These are phyloP conservation scores for Myrica gale DNA, from an alignment of 306 rosid species.

Conservation along the genomic window DNA sequence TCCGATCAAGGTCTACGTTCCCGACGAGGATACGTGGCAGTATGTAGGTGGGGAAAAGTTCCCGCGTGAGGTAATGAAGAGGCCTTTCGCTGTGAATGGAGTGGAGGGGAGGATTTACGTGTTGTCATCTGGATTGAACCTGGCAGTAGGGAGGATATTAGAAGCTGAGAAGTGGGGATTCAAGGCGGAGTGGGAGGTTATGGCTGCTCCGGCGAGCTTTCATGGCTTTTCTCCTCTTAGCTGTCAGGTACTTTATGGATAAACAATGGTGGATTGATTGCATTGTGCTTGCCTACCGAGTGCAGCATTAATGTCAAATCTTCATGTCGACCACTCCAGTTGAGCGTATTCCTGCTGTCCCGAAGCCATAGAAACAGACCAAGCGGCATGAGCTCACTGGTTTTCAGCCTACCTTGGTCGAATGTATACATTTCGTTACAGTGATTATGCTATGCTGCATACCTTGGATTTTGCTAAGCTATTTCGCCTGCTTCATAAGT, in stretches of 20 bases:
- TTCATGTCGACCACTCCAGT: too few species aligned
- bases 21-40: conserved; percentile 51
- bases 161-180: conserved; percentile 17
- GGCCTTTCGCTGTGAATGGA: conserved; percentile 50
- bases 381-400: too few species aligned
- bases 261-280: background rate
- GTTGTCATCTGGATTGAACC: conserved; percentile 47
- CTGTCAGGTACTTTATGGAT: conserved; percentile 57
- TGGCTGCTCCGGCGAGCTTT: conserved; percentile 42
- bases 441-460: background rate
- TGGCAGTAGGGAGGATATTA: conserved; percentile 46
- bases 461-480: background rate
- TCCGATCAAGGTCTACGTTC: conserved; percentile 54
- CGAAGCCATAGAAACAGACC: too few species aligned
- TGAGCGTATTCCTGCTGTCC: too few species aligned
- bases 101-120: conserved; percentile 50
- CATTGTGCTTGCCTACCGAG: too few species aligned
- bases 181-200: conserved; percentile 48
- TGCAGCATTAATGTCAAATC: too few species aligned
- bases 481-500: background rate
- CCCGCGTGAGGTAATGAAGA: conserved; percentile 45
- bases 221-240: conserved; percentile 37
- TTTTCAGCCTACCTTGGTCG: too few species aligned
- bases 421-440: too few species aligned
- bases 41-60: conserved; percentile 50